Evolutionary conservation across 495 filamentous ascomycete genomes (phyloP), one percentile per base, ranked within the genome.

Genomic region (Penicillium bovifimosum): DNA sequence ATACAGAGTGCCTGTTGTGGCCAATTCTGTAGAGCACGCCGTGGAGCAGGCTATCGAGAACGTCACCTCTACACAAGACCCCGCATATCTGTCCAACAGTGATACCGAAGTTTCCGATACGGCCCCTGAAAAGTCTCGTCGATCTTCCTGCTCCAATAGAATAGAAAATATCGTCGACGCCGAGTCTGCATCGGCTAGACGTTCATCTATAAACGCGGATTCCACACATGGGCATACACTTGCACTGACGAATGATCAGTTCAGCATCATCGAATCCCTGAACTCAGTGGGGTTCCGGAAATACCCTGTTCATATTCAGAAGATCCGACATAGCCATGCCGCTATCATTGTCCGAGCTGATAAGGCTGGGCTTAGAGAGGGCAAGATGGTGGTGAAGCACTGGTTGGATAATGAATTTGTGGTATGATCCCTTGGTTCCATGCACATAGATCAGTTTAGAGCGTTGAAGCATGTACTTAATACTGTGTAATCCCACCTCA

Each of bases 301-400:
- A 68, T 92, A 87, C 68, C 84, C 82, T 0, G 88, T 96, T 4
- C 84, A 87, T 70, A 96, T 98, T 35, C 89, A 95, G 41, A 84
- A 90, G 2, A 78, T 79, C 36, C 64, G 75, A 28, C 91, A 96
- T 61, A 86, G 77, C 41, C 93, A 98, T 65, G 93, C 92, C 0
- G 92, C 92, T 1, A 95, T 98, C 46, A 86, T 98, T 60, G 81
- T 92, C 27, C 77, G 93, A 47, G 77, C 64, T 53, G 73, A 81
- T 14, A 81, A 80, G 64, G 63, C 73, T 49, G 72, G 63, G 7
- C 93, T 87, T 56, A 71, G 74, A 5, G 91, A 96, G 69, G 93
- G 92, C 3, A 80, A 78, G 61, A 65, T 87, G 26, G 90, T 96
- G 28, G 70, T 92, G 41, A 75, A 76, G 56, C 92, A 98, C 70